Conservation (phyloP, 2,329 filamentous ascomycete genomes). For the Colletotrichum sp. region DNA sequence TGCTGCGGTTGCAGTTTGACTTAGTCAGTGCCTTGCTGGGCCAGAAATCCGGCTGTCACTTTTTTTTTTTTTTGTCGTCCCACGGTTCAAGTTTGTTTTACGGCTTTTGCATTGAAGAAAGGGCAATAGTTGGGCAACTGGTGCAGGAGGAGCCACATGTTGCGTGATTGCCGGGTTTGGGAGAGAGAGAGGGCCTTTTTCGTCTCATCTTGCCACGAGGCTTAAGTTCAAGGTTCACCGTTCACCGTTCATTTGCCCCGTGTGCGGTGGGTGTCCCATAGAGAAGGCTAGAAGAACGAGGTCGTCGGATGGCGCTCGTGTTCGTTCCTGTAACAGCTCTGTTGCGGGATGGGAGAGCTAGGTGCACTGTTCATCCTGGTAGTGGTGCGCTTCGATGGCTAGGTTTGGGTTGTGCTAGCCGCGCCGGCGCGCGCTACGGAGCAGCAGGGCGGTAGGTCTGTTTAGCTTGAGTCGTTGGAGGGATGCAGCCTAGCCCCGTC, state of each 20-base stretch:
- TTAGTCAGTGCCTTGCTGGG: not conserved
- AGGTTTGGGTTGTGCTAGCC: not conserved
- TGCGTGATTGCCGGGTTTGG: not conserved
- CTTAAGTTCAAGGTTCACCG: not conserved
- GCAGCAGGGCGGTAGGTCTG: not conserved
- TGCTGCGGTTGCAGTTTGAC: not conserved
- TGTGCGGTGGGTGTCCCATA: not conserved
- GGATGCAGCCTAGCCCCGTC: not conserved
- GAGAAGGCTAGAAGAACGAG: not conserved
- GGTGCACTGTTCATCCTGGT: not conserved
- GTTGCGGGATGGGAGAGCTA: not conserved
- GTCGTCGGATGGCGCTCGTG: not conserved
- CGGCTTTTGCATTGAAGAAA: not conserved
- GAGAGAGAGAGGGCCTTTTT: not conserved
- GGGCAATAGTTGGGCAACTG: not conserved
- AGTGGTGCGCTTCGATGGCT: not conserved
- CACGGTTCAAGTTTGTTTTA: not conserved
- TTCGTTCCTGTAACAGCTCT: not conserved
- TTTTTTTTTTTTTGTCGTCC: not conserved
- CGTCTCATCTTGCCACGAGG: conserved; percentile 10
- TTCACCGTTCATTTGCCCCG: not conserved
- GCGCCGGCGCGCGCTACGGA: not conserved
- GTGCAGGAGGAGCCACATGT: not conserved
- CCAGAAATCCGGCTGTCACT: not conserved
- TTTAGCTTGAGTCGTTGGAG: not conserved